These are phyloP conservation scores for Albugo candida DNA, from an alignment of 352 stramenopile species.

Conservation along the genomic window DNA sequence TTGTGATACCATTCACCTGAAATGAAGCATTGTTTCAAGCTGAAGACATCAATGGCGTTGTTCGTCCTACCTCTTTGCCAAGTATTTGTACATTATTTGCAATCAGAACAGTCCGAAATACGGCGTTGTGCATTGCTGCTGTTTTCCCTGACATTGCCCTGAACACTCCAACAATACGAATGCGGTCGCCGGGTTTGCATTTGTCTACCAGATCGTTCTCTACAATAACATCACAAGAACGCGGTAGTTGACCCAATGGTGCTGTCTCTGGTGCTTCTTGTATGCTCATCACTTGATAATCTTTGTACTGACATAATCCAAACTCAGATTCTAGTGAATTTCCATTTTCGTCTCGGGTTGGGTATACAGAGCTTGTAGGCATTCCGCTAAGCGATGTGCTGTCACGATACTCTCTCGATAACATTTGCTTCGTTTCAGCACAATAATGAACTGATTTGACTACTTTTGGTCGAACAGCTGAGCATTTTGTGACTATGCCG, in stretches of 20 bases:
- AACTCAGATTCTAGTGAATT: conserved; percentile 97
- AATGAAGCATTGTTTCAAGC: neutral
- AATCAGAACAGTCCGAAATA: conserved; percentile 93
- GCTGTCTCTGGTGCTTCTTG: conserved; percentile 85
- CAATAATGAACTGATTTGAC: conserved; percentile 96
- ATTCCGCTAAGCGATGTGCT: conserved; percentile 86
- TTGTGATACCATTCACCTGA: conserved; percentile 78
- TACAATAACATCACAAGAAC: conserved; percentile 94
- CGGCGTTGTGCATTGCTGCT: conserved; percentile 57
- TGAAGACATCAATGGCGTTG: neutral
- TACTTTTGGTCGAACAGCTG: conserved; percentile 94
- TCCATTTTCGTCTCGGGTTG: conserved; percentile 90
- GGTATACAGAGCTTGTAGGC: conserved; percentile 82
- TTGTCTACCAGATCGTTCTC: conserved; percentile 98
- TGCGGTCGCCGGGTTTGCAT: conserved; percentile 95
- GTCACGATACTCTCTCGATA: conserved; percentile 91
- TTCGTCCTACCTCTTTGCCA: conserved; percentile 57
- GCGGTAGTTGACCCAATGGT: conserved; percentile 91
- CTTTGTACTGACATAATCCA: conserved; percentile 95
- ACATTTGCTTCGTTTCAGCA: conserved; percentile 85
- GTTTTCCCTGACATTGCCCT: conserved; percentile 73
- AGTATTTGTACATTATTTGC: conserved; percentile 92
- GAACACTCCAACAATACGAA: conserved; percentile 90
- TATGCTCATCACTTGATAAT: conserved; percentile 91
- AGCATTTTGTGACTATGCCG: conserved; percentile 97